Base-by-base conservation (phyloP, 2,329 filamentous ascomycete genomes). In the Beauveria asiatica region DNA sequence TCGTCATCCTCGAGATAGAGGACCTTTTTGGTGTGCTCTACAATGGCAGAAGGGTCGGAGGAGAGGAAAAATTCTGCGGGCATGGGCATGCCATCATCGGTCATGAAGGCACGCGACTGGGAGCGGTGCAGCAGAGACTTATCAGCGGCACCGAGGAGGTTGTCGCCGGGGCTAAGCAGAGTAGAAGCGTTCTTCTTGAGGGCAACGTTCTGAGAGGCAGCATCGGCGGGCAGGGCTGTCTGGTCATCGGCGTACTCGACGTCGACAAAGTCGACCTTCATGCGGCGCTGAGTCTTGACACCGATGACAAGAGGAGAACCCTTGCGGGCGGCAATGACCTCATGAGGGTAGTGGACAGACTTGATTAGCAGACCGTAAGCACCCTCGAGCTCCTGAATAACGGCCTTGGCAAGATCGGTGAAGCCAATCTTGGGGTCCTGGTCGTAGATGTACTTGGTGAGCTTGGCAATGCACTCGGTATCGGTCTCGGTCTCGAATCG, bases 211-310 rank as follows among this genome's bases (percentile, higher is more conserved):
- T 99, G 94, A 62, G 93, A 93, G 64, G 94, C 94, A 66, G 87
- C 86, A 83, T 99, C 94, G 58, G 94, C 94, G 42, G 94, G 88
- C 63, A 99, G 88, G 66, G 89, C 84, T 66, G 80, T 81, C 70
- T 87, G 86, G 69, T 96, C 91, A 70, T 96, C 92, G 56, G 88
- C 89, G 75, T 93, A 97, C 79, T 99, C 94, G 64, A 99, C 94
- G 74, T 99, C 94, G 73, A 99, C 94, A 71, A 99, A 99, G 80
- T 99, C 94, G 64, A 99, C 94, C 88, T 97, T 99, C 94, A 99
- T 97, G 80, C 96, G 96, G 82, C 89, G 95, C 78, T 92, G 84
- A 60, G 94, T 97, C 80, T 92, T 90, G 73, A 99, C 94, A 78
- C 94, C 94, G 69, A 99, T 91, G 65, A 99, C 94, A 63, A 99